Conservation (phyloP, 495 filamentous ascomycete species). For the Neurospora sp. region DNA sequence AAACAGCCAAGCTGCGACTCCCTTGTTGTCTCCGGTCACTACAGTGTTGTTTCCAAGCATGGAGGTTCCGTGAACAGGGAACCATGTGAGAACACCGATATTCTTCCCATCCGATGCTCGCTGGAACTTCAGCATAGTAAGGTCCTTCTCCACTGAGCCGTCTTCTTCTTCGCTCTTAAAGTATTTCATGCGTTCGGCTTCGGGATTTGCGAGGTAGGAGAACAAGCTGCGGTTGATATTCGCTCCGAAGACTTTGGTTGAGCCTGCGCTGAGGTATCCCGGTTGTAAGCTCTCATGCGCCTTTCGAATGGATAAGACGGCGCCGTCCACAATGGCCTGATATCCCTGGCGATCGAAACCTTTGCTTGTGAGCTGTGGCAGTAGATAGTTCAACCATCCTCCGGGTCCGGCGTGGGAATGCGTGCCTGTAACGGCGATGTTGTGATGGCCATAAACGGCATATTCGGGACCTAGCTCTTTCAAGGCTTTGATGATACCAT, state of each 20-base stretch:
- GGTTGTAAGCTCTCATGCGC: slow-evolving; percentile 67
- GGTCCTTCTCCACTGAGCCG: slow-evolving; percentile 71
- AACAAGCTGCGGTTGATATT: slow-evolving; percentile 88
- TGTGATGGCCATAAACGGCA: slow-evolving; percentile 65
- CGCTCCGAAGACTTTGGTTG: slow-evolving; percentile 63
- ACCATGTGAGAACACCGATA: slow-evolving; percentile 80
- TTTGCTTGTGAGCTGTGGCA: slow-evolving; percentile 85
- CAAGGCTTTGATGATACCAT: slow-evolving; percentile 73
- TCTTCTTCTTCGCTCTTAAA: slow-evolving; percentile 44
- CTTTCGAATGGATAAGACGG: slow-evolving; percentile 65
- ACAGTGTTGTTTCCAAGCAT: slow-evolving; percentile 89
- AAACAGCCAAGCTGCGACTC: slow-evolving; percentile 78
- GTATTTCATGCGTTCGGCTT: slow-evolving; percentile 64
- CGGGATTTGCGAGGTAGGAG: slow-evolving; percentile 84
- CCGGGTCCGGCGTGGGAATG: slow-evolving; percentile 90
- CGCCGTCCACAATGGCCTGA: slow-evolving; percentile 80
- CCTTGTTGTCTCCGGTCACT: slow-evolving; percentile 91
- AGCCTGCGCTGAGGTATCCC: slow-evolving; percentile 64
- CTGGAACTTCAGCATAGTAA: slow-evolving; percentile 77
- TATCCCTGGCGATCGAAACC: slow-evolving; percentile 89
- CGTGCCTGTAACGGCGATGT: slow-evolving; percentile 85
- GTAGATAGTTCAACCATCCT: slow-evolving; percentile 91
- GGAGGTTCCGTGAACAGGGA: slow-evolving; percentile 87
- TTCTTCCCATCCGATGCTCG: slow-evolving; percentile 60
- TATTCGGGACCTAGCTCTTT: slow-evolving; percentile 56